Percentiles rank a stretch among this genome's conserved stretches.
These are phyloP conservation scores for Pseudogymnoascus sp. DNA, from an alignment of 2,329 filamentous ascomycete species.

Conservation along the genomic window DNA sequence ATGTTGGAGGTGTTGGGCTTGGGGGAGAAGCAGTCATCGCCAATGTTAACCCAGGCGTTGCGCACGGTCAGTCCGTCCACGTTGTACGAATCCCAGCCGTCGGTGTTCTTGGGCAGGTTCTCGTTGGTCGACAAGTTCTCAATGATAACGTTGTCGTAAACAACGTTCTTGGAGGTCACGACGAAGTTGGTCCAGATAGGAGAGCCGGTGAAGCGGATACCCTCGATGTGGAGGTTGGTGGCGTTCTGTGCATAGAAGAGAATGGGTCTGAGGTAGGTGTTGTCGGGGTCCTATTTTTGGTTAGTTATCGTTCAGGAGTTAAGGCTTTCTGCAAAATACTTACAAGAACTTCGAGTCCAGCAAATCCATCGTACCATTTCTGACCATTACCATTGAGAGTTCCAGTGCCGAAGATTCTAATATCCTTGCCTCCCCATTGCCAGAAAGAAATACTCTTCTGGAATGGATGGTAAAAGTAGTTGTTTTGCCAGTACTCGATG, in stretches of 20 bases:
- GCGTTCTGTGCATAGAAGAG: slow-evolving; percentile 54
- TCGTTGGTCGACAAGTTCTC: slow-evolving; percentile 45
- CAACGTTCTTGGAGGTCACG: slow-evolving; percentile 46
- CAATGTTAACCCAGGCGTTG: slow-evolving; percentile 43
- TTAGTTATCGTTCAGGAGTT: slow-evolving; percentile 6
- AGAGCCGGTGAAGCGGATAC: slow-evolving; percentile 51
- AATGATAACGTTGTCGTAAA: slow-evolving; percentile 45
- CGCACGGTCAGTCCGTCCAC: slow-evolving; percentile 45
- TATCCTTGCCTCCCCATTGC: slow-evolving; percentile 54
- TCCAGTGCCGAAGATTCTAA: slow-evolving; percentile 51
- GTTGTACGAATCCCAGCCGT: slow-evolving; percentile 54
- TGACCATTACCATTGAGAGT: slow-evolving; percentile 22
- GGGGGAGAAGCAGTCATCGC: slow-evolving; percentile 54
- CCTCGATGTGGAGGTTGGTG: slow-evolving; percentile 47
- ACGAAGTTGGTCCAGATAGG: slow-evolving; percentile 59
- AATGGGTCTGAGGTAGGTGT: slow-evolving; percentile 49
- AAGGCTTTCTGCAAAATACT: neutral
- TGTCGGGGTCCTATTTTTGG: slow-evolving; percentile 36
- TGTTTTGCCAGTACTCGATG: slow-evolving; percentile 28
- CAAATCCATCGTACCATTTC: slow-evolving; percentile 20
- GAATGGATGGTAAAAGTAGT: slow-evolving; percentile 42
- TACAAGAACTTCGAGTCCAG: slow-evolving; percentile 36
- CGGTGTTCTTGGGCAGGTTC: slow-evolving; percentile 49
- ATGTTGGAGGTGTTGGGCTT: slow-evolving; percentile 52
- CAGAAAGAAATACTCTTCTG: slow-evolving; percentile 52